These are phyloP conservation scores for Paramecium biaurelia DNA, from an alignment of 73 alveolate genomes.

Conservation along the genomic window DNA sequence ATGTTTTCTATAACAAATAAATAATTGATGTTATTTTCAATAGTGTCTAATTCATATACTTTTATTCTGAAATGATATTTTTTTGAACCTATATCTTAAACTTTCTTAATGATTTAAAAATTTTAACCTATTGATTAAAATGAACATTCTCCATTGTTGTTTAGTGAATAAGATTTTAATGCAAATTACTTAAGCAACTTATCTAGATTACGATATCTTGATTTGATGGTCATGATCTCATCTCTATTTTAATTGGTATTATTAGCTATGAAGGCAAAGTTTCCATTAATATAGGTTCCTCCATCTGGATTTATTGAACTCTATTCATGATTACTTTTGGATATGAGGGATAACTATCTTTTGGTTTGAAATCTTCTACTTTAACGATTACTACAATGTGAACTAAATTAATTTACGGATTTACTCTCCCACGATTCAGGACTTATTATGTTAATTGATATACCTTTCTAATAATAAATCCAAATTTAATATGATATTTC, in stretches of 20 bases:
- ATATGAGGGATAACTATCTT: neutral
- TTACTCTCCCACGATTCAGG: neutral
- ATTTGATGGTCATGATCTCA: neutral
- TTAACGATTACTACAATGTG: slow-evolving; percentile 1
- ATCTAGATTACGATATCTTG: neutral
- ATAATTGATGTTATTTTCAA: neutral
- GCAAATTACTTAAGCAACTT: neutral
- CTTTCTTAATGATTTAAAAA: neutral
- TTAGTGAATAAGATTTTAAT: neutral
- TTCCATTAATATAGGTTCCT: neutral
- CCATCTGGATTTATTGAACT: slow-evolving; percentile 11
- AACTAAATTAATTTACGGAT: neutral
- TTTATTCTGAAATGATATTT: neutral
- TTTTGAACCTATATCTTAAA: neutral
- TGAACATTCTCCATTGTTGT: neutral
- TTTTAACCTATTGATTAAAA: neutral
- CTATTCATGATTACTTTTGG: neutral
- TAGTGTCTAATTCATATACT: neutral
- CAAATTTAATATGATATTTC: neutral
- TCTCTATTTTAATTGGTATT: neutral
- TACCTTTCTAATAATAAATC: neutral
- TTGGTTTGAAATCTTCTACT: neutral
- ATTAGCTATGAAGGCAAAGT: neutral
- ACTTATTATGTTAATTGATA: neutral
- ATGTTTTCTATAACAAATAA: slow-evolving; percentile 16